Evolutionary conservation across 495 filamentous ascomycete genomes (phyloP), one percentile per base, ranked within the genome.

Genomic region (Immersiella caudata): DNA sequence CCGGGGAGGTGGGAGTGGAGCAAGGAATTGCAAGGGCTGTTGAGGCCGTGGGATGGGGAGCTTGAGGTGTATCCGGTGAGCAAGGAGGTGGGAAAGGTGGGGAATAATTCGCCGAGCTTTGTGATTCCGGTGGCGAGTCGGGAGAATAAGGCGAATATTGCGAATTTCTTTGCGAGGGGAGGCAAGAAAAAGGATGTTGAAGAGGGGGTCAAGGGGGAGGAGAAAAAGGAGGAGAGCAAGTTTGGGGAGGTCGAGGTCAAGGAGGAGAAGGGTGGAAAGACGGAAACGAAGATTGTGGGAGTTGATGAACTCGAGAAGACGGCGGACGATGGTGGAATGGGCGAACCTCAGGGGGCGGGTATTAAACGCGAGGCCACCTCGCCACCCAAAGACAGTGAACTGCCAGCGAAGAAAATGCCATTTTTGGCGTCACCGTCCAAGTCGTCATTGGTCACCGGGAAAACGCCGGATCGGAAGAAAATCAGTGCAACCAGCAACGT

Each of bases 71-170:
- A 97, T 75, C 85, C 89, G 16, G 95, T 99, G 1, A 86, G 84
- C 55, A 92, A 91, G 75, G 94, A 95, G 14, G 95, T 99, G 0
- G 93, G 93, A 0, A 97, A 97, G 79, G 95, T 96, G 1, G 93
- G 94, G n/a, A 96, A 97, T 68, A 91, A 96, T 74, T 92, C 89
- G 20, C 87, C 90, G 0, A 83, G 81, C 1, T 97, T 98, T 74
- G 85, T 98, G 49, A 81, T 97, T 1, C 93, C 93, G 0, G 79
- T 97, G 52, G 83, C 88, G 70, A 93, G 90, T 76, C 89, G 84
- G 59, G 91, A 93, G 73, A 96, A 96, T 72, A 97, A 96, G 80
- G 86, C 81, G 49, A 96, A 93, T 67, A 97, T 99, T 75, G 91
- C 90, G 16, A 97, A 96, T 74, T 97, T 96, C 80, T 99, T 99